These are phyloP conservation scores for Solanum acaule DNA, from an alignment of 257 asterid genomes.

Conservation along the genomic window DNA sequence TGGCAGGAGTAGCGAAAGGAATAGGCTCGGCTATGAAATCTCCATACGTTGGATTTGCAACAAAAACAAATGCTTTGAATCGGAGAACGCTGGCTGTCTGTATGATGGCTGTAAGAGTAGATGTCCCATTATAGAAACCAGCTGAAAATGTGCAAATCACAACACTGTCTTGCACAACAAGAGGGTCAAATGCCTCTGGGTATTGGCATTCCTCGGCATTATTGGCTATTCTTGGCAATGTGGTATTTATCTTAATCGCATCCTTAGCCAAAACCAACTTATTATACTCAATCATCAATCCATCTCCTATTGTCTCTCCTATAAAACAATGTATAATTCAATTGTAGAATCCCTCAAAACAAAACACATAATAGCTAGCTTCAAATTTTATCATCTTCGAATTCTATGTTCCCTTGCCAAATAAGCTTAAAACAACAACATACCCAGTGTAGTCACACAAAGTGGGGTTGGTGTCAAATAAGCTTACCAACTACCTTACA, in stretches of 20 bases:
- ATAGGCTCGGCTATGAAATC: constrained; percentile 88
- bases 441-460: background rate
- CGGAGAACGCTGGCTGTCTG: constrained; percentile 52
- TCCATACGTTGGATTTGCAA: constrained; percentile 69
- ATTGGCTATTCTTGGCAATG: constrained; percentile 43
- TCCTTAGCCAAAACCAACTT: constrained; percentile 70
- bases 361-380: background rate
- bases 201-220: constrained; percentile 70
- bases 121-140: constrained; percentile 66
- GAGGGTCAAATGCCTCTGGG: constrained; percentile 66
- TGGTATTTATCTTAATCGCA: constrained; percentile 38
- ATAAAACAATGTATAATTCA: background rate
- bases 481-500: background rate
- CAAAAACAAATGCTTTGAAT: constrained; percentile 64
- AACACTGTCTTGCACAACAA: constrained; percentile 45
- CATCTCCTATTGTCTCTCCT: constrained; percentile 72
- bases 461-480: background rate
- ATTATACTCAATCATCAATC: constrained; percentile 35
- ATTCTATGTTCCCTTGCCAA: background rate
- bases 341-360: background rate
- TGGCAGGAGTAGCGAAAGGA: constrained; percentile 74
- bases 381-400: background rate
- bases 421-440: background rate
- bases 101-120: constrained; percentile 47
- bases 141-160: constrained; percentile 79